phyloP scores from a whole-genome alignment of 257 asterid genomes.

The Anisodus acutangulus region DNA sequence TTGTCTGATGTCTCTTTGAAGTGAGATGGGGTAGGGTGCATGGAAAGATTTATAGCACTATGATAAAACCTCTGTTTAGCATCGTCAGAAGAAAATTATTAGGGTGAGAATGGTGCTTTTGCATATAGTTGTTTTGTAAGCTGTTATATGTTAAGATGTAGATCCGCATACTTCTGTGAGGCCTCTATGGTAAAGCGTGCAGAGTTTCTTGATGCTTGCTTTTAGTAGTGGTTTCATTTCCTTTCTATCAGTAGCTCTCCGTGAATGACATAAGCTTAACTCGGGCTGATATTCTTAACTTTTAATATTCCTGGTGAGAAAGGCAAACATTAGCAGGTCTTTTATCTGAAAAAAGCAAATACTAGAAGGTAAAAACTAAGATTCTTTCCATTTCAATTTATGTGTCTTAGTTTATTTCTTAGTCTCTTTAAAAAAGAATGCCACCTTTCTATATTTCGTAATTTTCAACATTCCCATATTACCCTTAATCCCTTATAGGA shows the following conservation, averaged over 20 bases:
- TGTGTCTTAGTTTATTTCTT: background rate
- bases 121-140: background rate
- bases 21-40: background rate
- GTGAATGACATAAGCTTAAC: background rate
- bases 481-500: background rate
- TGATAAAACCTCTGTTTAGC: background rate
- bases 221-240: background rate
- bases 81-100: background rate
- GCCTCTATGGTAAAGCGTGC: background rate
- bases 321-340: background rate
- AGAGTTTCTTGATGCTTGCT: constrained; percentile 17
- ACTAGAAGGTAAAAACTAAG: background rate
- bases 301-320: background rate
- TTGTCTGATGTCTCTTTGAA: background rate
- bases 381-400: background rate
- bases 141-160: constrained; percentile 4
- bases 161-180: constrained; percentile 10
- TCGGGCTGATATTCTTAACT: background rate
- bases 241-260: background rate
- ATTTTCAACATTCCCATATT: constrained; percentile 5
- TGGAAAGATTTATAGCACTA: background rate
- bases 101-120: constrained; percentile 5
- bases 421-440: background rate
- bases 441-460: background rate
- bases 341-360: background rate